phyloP scores from a whole-genome alignment of 2,329 filamentous ascomycete species.

The Paramyrothecium roridum region DNA sequence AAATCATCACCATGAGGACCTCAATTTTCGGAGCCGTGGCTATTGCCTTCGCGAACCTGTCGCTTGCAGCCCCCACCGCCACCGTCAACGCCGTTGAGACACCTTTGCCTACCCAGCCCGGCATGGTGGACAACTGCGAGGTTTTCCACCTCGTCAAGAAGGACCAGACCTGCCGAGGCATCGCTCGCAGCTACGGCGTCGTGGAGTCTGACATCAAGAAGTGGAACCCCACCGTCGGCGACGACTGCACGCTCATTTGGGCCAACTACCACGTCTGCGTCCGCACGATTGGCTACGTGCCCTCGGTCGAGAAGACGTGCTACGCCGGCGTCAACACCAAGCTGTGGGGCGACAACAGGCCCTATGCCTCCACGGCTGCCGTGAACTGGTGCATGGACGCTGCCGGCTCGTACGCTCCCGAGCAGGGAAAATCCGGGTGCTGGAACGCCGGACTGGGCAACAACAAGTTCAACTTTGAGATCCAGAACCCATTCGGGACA shows the following conservation, averaged over 20 bases:
- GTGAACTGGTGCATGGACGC: neutral
- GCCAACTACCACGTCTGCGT: constrained; percentile 9
- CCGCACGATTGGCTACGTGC: constrained; percentile 4
- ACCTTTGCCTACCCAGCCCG: constrained; percentile 22
- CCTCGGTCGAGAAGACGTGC: neutral
- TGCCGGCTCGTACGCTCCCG: neutral
- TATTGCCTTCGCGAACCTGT: too few relatives aligned
- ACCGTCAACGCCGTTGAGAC: constrained; percentile 16
- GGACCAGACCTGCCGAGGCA: constrained; percentile 18
- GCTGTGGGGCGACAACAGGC: neutral
- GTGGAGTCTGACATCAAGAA: constrained; percentile 15
- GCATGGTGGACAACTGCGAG: constrained; percentile 23
- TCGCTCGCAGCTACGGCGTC: constrained; percentile 17
- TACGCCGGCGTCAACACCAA: neutral
- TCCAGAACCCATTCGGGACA: neutral
- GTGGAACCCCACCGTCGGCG: constrained; percentile 14
- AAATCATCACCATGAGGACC: too few relatives aligned
- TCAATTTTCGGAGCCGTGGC: too few relatives aligned
- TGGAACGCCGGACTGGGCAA: neutral
- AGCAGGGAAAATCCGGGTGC: neutral
- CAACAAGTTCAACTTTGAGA: neutral
- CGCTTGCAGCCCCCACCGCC: neutral
- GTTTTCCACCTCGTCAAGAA: constrained; percentile 19
- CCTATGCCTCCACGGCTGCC: neutral
- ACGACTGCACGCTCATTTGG: constrained; percentile 10